A percentile compares a stretch with the other conserved stretches of the same genome.
These are phyloP conservation scores for Juglanconis juglandina DNA, from an alignment of 2,329 filamentous ascomycete genomes.

Conservation along the genomic window DNA sequence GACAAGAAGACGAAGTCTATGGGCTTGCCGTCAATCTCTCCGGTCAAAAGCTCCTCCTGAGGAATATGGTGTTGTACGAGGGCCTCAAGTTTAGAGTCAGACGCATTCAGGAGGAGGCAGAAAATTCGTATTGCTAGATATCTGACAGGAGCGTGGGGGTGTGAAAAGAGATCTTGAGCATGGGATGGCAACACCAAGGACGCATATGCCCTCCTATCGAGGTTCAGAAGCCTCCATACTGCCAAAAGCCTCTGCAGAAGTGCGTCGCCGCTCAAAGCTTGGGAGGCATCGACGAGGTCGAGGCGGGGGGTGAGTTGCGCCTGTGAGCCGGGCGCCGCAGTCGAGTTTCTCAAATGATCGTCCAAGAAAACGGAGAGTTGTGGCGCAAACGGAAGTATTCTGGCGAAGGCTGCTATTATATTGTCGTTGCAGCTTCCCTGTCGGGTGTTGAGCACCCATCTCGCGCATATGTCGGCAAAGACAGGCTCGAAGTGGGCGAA, in stretches of 20 bases:
- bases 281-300: conserved; percentile 4
- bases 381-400: conserved; percentile 77
- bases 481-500: conserved; percentile 72
- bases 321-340: conserved; percentile 1
- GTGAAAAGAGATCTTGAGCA: conserved; percentile 66
- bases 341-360: conserved; percentile 30
- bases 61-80: conserved; percentile 67
- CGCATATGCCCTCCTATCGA: conserved; percentile 67
- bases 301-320: not conserved
- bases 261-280: conserved; percentile 7
- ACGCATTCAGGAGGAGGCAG: conserved; percentile 72
- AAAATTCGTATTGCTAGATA: conserved; percentile 82
- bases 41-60: conserved; percentile 57
- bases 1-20: conserved; percentile 77
- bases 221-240: conserved; percentile 74
- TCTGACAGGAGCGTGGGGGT: conserved; percentile 58
- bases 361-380: conserved; percentile 73
- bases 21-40: conserved; percentile 68
- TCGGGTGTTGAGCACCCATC: conserved; percentile 62
- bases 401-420: conserved; percentile 70
- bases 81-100: conserved; percentile 73
- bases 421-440: conserved; percentile 35
- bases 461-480: conserved; percentile 77
- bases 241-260: conserved; percentile 55
- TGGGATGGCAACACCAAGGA: conserved; percentile 61